Evolutionary conservation across 306 rosid genomes (phyloP).

Genomic region (Myrica gale): DNA sequence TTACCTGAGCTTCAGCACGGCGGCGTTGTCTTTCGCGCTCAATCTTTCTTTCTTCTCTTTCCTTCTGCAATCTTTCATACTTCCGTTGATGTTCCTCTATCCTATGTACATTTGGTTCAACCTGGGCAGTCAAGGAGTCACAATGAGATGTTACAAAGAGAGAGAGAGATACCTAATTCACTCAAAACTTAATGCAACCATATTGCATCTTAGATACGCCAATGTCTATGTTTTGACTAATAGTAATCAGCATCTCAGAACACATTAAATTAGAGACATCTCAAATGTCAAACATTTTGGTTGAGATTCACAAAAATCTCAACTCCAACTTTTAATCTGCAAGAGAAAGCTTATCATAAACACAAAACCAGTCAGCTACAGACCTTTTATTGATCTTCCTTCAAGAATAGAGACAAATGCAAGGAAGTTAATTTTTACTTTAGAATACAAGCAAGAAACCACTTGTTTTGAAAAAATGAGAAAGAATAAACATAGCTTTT

Average conservation of each 20-base stretch:
- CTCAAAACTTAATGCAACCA: background rate
- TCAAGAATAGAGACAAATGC: background rate
- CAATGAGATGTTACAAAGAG: slow-evolving; percentile 4
- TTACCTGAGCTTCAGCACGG: slow-evolving; percentile 87
- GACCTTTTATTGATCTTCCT: background rate
- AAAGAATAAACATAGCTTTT: background rate
- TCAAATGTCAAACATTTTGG: background rate
- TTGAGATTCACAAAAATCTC: background rate
- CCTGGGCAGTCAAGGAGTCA: slow-evolving; percentile 44
- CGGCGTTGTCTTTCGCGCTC: slow-evolving; percentile 70
- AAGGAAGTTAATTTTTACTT: background rate
- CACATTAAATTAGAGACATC: background rate
- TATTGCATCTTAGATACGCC: background rate
- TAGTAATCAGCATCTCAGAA: background rate
- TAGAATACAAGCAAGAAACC: background rate
- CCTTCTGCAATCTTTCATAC: slow-evolving; percentile 83
- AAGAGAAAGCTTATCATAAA: background rate
- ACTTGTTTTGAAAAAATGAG: background rate
- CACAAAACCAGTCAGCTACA: background rate
- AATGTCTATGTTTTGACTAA: background rate
- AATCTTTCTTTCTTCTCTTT: slow-evolving; percentile 61
- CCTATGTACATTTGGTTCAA: slow-evolving; percentile 87
- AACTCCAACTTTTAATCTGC: background rate
- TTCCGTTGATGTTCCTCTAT: slow-evolving; percentile 88
- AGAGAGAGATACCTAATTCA: background rate